phyloP scores from a whole-genome alignment of 805 yeast genomes.

The Monosporozyma yasuniensis region DNA sequence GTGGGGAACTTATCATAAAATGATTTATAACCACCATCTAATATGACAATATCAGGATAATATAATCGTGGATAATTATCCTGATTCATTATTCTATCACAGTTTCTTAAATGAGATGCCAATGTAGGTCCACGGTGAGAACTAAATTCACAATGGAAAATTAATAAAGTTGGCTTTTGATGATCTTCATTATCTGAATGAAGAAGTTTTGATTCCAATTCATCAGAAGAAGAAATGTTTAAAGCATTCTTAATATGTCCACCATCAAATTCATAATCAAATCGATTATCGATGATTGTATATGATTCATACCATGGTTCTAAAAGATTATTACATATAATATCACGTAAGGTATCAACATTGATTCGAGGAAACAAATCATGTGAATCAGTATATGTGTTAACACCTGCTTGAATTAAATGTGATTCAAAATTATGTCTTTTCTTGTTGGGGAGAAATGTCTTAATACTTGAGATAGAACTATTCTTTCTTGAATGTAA shows the following conservation, averaged over 20 bases:
- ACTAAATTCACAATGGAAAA: conserved; percentile 93
- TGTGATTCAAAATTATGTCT: background rate
- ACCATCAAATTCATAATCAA: conserved; percentile 84
- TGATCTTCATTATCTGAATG: background rate
- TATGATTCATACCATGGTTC: conserved; percentile 45
- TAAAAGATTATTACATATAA: conserved; percentile 31
- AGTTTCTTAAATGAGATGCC: conserved; percentile 77
- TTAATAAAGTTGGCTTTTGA: conserved; percentile 37
- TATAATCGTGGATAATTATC: conserved; percentile 70
- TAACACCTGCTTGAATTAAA: conserved; percentile 28
- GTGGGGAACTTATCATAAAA: conserved; percentile 54
- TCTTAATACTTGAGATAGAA: background rate
- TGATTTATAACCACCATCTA: conserved; percentile 84
- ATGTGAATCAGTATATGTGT: conserved; percentile 30
- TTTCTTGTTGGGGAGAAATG: background rate
- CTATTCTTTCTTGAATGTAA: background rate
- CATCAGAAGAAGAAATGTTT: conserved; percentile 63
- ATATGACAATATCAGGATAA: conserved; percentile 81
- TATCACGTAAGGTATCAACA: conserved; percentile 34
- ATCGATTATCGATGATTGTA: conserved; percentile 76
- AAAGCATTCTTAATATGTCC: conserved; percentile 85
- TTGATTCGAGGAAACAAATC: conserved; percentile 45
- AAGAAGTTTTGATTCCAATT: conserved; percentile 48
- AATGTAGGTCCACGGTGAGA: conserved; percentile 89
- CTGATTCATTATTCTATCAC: conserved; percentile 68